Evolutionary conservation across 495 filamentous ascomycete species (phyloP).

Genomic region (Penicillium maclennaniae): DNA sequence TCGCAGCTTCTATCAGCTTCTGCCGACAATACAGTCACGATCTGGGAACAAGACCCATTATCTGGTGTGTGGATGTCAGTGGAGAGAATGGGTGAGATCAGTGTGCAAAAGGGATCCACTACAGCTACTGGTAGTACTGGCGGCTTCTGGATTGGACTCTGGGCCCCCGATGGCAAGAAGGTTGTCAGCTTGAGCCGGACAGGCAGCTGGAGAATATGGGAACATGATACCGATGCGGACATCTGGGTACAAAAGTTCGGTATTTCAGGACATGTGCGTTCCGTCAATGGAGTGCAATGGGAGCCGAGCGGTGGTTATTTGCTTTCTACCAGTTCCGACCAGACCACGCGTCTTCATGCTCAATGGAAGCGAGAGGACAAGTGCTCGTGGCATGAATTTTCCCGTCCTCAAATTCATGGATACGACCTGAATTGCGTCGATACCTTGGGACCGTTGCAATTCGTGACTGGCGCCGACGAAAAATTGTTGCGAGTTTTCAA

Average conservation of each 20-base stretch:
- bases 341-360: constrained; percentile 92
- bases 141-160: constrained; percentile 93
- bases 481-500: constrained; percentile 95
- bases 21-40: constrained; percentile 88
- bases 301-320: constrained; percentile 78
- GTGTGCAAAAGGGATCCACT: constrained; percentile 86
- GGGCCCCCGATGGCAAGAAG: constrained; percentile 72
- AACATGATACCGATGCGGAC: constrained; percentile 48
- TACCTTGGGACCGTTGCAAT: constrained; percentile 62
- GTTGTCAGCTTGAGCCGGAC: constrained; percentile 84
- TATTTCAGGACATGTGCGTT: constrained; percentile 77
- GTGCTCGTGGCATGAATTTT: constrained; percentile 88
- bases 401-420: constrained; percentile 93
- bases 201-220: constrained; percentile 90
- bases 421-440: constrained; percentile 96
- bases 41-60: constrained; percentile 79
- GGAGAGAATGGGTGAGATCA: constrained; percentile 87
- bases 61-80: constrained; percentile 88
- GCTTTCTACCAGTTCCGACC: constrained; percentile 83
- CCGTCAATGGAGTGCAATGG: constrained; percentile 79
- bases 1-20: constrained; percentile 84
- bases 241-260: constrained; percentile 74
- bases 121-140: constrained; percentile 93
- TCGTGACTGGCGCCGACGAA: constrained; percentile 96
- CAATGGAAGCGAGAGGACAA: constrained; percentile 60